A percentile compares a stretch with the other conserved stretches of the same genome.
These are phyloP conservation scores for Trichoderma reesei DNA, from an alignment of 495 filamentous ascomycete species.

Conservation along the genomic window DNA sequence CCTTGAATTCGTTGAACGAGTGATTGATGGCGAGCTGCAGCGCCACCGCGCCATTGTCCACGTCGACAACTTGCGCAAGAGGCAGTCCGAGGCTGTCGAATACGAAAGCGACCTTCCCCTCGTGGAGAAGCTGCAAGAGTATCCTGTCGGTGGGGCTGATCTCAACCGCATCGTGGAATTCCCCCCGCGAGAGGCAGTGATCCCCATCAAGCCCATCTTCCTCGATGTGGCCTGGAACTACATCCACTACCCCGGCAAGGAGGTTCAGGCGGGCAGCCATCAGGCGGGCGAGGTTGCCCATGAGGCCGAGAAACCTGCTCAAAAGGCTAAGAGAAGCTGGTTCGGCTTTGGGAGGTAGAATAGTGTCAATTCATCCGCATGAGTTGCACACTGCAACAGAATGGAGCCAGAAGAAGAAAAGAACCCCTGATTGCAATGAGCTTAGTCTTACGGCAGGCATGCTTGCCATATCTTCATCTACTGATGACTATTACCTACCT, in stretches of 20 bases:
- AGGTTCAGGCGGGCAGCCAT: constrained; percentile 16
- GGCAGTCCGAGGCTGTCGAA: constrained; percentile 11
- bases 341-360: constrained; percentile 74
- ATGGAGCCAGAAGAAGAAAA: too few species aligned
- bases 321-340: constrained; percentile 64
- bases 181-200: constrained; percentile 69
- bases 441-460: too few species aligned
- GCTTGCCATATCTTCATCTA: too few species aligned
- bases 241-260: constrained; percentile 76
- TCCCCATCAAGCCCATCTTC: constrained; percentile 93
- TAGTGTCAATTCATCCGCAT: neutral
- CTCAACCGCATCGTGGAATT: constrained; percentile 74
- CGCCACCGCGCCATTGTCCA: constrained; percentile 77
- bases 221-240: constrained; percentile 98
- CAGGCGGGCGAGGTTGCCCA: constrained; percentile 18
- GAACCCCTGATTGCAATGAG: too few species aligned
- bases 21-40: constrained; percentile 57
- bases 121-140: constrained; percentile 64
- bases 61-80: constrained; percentile 49
- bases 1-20: constrained; percentile 49
- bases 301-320: constrained; percentile 21
- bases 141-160: constrained; percentile 55
- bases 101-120: constrained; percentile 36
- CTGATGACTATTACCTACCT: too few species aligned
- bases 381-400: neutral